Evolutionary conservation across 495 filamentous ascomycete genomes (phyloP), one percentile per base, ranked within the genome.

Genomic region (Penicillium lagena): DNA sequence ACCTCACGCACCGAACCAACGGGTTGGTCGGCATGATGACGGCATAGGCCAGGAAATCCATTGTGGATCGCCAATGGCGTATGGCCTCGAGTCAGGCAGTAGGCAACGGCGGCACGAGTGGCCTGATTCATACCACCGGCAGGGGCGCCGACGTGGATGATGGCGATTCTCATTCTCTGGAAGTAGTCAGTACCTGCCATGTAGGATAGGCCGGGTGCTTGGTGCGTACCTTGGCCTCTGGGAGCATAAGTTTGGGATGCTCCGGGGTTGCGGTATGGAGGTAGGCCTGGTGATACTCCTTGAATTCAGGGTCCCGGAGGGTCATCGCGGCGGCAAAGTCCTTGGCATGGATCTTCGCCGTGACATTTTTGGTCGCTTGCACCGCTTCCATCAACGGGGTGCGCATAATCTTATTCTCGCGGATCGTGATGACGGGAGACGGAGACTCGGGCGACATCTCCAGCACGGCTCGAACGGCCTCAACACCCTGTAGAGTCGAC

Each of bases 101-200:
- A 99, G n/a, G 89, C 87, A 9, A 96, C 90, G 9, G 88, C 93
- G 12, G 89, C 93, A 42, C 94, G 83, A 12, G 95, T 95, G 14
- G 94, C 91, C 35, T 90, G 89, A 67, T 99, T 99, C 83, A 99
- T 96, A 60, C 94, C 94, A 56, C 93, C 94, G n/a, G 94, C 94
- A 7, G 94, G 94, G 27, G 94, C 94, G 51, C 94, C 94, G 45
- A 98, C 89, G 56, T 99, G 95, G 59, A 99, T 85, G 50, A 97
- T 91, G 7, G 85, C 93, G 54, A 99, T 88, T 32, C 80, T 82
- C 89, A 96, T 90, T 54, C 82, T 82, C 87, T 94, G 42, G 35
- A 17, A 7, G 12, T 29, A n/a, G 40, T 59, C 44, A 63, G 53
- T 33, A 35, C 35, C 15, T 37, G 10, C 11, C 1, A 39, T 12